Conservation (phyloP, 2,329 filamentous ascomycete genomes). For the Fragosphaeria purpurea region DNA sequence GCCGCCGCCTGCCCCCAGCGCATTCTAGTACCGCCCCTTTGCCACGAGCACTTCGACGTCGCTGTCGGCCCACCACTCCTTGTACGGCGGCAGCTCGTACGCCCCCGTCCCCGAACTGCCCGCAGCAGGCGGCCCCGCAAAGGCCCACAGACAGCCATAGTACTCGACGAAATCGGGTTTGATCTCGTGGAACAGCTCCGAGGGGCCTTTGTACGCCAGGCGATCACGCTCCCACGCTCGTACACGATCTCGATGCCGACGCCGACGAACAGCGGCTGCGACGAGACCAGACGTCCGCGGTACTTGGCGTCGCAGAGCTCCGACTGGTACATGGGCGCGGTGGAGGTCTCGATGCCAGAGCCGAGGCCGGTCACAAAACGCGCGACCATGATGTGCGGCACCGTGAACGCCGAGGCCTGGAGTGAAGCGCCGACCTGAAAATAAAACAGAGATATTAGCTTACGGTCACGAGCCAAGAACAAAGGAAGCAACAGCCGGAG, state of each 20-base stretch:
- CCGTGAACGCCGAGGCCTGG: slow-evolving; percentile 22
- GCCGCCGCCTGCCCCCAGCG: no score
- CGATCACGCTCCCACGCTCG: slow-evolving; percentile 48
- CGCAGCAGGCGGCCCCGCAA: slow-evolving; percentile 1
- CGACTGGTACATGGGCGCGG: slow-evolving; percentile 29
- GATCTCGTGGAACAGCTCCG: slow-evolving; percentile 5
- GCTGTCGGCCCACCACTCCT: slow-evolving; percentile 2
- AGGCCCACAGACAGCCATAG: slow-evolving; percentile 2
- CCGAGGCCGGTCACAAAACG: slow-evolving; percentile 25
- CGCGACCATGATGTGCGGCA: slow-evolving; percentile 31
- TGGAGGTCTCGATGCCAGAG: slow-evolving; percentile 22
- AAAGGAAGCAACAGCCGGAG: no score
- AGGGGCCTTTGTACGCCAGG: slow-evolving; percentile 23
- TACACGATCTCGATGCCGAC: slow-evolving; percentile 20
- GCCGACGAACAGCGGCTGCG: slow-evolving; percentile 22
- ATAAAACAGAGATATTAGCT: no score
- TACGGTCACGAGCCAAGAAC: no score
- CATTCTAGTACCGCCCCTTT: slow-evolving; percentile 5
- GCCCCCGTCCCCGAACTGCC: not conserved
- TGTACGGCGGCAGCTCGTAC: slow-evolving; percentile 4
- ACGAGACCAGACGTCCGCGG: slow-evolving; percentile 32
- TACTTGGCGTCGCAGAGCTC: slow-evolving; percentile 33
- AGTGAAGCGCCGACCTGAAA: slow-evolving; percentile 16
- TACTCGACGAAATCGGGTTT: slow-evolving; percentile 5
- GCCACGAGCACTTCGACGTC: slow-evolving; percentile 6